phyloP scores from a whole-genome alignment of 2,329 filamentous ascomycete species.

The Ceratocystis papillata region DNA sequence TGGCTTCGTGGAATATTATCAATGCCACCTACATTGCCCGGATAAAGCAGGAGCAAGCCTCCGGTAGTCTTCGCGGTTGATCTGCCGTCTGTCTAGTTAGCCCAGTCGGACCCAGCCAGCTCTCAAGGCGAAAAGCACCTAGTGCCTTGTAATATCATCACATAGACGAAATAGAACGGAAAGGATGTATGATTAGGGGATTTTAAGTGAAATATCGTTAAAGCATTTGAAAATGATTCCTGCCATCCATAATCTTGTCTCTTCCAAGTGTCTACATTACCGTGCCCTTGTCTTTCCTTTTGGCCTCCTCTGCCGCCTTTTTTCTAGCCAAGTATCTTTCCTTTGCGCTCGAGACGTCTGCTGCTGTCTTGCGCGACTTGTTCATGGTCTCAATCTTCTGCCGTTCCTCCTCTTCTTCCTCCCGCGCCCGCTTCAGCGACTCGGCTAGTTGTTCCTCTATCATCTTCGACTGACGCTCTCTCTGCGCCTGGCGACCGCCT shows the following conservation, averaged over 20 bases:
- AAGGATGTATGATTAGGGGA: conserved; percentile 13
- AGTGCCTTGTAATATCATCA: conserved; percentile 14
- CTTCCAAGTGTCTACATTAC: neutral
- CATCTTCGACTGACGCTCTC: conserved; percentile 69
- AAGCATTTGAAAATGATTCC: neutral
- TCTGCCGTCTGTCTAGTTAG: neutral
- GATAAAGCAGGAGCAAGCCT: conserved; percentile 47
- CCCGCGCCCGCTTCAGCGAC: conserved; percentile 58
- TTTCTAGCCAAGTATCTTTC: conserved; percentile 72
- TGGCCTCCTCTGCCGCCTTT: conserved; percentile 59
- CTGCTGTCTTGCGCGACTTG: conserved; percentile 68
- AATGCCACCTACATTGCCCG: conserved; percentile 56
- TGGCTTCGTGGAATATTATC: conserved; percentile 66
- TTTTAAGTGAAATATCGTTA: conserved; percentile 8
- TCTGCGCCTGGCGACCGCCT: conserved; percentile 46
- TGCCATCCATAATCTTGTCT: neutral
- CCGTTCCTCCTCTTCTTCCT: conserved; percentile 53
- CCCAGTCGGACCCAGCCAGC: neutral
- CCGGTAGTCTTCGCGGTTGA: conserved; percentile 25
- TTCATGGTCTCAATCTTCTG: conserved; percentile 51
- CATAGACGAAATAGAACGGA: conserved; percentile 13
- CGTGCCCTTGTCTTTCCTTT: conserved; percentile 34
- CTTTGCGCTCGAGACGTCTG: conserved; percentile 65
- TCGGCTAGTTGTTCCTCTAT: conserved; percentile 66
- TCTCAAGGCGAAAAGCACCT: neutral